Percentiles rank a stretch among this genome's conserved stretches.
phyloP scores from a whole-genome alignment of 495 filamentous ascomycete species.

The Letharia columbiana region DNA sequence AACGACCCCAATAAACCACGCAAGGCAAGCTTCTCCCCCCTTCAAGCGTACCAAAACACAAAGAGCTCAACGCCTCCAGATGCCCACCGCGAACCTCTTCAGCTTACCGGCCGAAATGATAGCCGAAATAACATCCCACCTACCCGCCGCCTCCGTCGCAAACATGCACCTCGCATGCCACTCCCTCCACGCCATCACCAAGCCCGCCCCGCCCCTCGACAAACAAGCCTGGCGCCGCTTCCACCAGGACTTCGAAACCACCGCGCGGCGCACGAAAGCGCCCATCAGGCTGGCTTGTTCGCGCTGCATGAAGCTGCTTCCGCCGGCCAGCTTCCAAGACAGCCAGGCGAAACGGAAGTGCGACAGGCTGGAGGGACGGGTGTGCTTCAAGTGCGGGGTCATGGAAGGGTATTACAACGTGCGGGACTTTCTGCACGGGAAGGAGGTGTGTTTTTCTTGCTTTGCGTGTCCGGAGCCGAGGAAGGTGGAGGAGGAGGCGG shows the following conservation, averaged over 20 bases:
- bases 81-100: background rate
- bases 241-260: background rate
- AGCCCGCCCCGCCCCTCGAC: background rate
- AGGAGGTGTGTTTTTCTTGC: background rate
- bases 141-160: background rate
- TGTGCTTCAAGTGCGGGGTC: background rate
- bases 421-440: background rate
- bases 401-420: background rate
- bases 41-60: no score
- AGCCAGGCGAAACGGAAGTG: background rate
- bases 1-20: no score
- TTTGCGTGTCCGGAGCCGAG: background rate
- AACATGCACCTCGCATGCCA: background rate
- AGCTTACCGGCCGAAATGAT: background rate
- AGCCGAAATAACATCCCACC: background rate
- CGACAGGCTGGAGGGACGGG: background rate
- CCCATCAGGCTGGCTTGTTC: background rate
- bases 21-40: no score
- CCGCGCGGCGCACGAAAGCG: background rate
- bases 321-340: background rate
- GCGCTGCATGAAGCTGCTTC: background rate
- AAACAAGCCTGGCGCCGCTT: background rate
- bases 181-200: background rate
- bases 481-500: background rate
- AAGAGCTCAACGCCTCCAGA: background rate